Base-by-base conservation (phyloP, 1,284 basidiomycete species). In the Ustilago crameri region DNA sequence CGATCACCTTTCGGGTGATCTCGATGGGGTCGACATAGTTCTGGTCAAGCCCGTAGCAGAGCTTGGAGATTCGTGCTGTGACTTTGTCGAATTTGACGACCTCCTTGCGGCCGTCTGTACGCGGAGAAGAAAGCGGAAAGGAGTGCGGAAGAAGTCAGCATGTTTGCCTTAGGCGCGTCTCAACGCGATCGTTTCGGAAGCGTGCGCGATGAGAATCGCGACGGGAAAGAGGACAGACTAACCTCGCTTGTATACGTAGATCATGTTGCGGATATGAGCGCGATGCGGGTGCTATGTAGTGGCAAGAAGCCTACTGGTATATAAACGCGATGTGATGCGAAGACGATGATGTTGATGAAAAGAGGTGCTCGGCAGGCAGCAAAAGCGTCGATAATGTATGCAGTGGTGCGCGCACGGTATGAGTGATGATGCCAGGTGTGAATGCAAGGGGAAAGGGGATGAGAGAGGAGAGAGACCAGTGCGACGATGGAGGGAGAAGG, bases 21-120 rank as follows among this genome's bases (percentile, higher is more conserved):
- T 96, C 93, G 59, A 96, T 93, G 14, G 96, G 91, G 83, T 97
- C 93, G 49, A 99, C 91, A 79, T 93, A 92, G 82, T 94, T 91
- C 76, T 89, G 87, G 85, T 99, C 95, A 32, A 99, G 90, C 68
- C 95, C 95, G 84, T 98, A 98, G 81, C 94, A 96, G 22, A 99
- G 90, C 86, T 98, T 98, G 84, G 90, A 90, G 82, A 98, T 91
- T 78, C 95, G 87, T 32, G 92, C 90, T 20, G 79, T 83, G 65
- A 84, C 82, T 70, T 83, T 83, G 75, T 83, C 81, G 51, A 84
- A 83, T 45, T 76, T 77, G 63, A 81, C 78, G 20, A 68, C 60
- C 69, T 81, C 80, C 63, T 81, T 81, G 67, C 80, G 80, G 30
- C 80, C 80, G 55, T 81, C 79, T 81, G 64, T n/a, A n/a, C n/a